Evolutionary conservation across 257 asterid genomes (phyloP), one percentile per base, ranked within the genome.

Genomic region (Datura wrightii): DNA sequence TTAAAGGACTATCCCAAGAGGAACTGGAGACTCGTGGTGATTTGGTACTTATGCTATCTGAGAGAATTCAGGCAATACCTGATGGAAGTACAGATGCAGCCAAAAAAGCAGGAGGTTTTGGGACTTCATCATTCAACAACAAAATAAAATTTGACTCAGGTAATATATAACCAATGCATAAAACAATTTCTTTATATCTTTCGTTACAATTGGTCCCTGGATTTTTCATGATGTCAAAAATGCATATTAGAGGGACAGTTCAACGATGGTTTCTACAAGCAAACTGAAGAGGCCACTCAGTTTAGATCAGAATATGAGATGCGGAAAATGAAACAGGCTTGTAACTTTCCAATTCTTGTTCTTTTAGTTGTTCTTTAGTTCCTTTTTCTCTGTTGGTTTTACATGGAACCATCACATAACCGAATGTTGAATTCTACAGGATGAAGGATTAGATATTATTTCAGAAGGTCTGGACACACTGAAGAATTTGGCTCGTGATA

Each of bases 291-390:
- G 85, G 87, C 96, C 2, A 92, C 85, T 52, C 93, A 91, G 34
- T 96, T 93, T 83, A 91, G 94, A 91, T 92, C 90, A 53, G 98
- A 94, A 81, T 91, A 85, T 8, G 98, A 96, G 89, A 89, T 93
- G 97, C 80, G 98, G 92, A 96, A 92, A 90, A 62, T 90, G 85
- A 96, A 96, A 87, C 99, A 96, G 99, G 99, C 94, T 90, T 90
- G 97, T 90, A 89, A 79, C 88, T 84, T 67, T 18, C 84, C 65
- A 71, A 50, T 82, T 85, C 86, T 85, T 67, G 54, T 42, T 78
- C 65, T n/a, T 39, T 31, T 62, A 52, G 39, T 46, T 53, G 19
- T 34, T 53, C 31, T 8, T 81, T 19, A 10, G 34, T 85, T 79
- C 76, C 41, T 50, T 46, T 10, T 71, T 50, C 8, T 44, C 53